phyloP scores from a whole-genome alignment of 2,329 filamentous ascomycete species.

The Ophiobolus disseminans region DNA sequence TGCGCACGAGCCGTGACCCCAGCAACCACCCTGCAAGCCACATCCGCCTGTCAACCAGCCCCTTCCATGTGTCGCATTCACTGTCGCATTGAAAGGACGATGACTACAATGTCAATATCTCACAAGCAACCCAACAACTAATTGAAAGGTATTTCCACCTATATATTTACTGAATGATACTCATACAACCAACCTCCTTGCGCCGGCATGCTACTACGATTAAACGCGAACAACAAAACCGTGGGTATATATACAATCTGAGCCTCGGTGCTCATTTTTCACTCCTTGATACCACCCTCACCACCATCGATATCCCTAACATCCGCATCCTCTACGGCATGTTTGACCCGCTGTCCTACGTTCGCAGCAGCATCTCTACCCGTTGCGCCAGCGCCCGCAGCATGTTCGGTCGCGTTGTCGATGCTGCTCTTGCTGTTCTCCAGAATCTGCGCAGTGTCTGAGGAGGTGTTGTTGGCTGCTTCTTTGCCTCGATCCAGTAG shows the following conservation, averaged over 20 bases:
- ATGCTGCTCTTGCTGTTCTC: slow-evolving; percentile 32
- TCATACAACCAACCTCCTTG: too few relatives aligned
- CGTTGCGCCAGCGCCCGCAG: slow-evolving; percentile 19
- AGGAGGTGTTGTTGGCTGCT: slow-evolving; percentile 1
- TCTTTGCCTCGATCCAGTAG: slow-evolving; percentile 8
- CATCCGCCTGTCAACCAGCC: too few relatives aligned
- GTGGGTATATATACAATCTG: slow-evolving; percentile 29
- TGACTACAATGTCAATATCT: too few relatives aligned
- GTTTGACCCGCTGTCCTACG: slow-evolving; percentile 21
- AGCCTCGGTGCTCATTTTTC: not conserved
- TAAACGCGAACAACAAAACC: not conserved
- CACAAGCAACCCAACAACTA: too few relatives aligned
- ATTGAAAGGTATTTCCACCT: too few relatives aligned
- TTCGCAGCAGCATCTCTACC: slow-evolving; percentile 22
- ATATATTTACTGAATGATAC: too few relatives aligned
- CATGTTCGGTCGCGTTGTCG: slow-evolving; percentile 15
- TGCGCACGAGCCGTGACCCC: too few relatives aligned
- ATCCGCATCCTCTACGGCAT: slow-evolving; percentile 22
- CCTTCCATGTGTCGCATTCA: too few relatives aligned
- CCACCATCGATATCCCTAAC: slow-evolving; percentile 26
- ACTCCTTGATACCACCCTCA: slow-evolving; percentile 24
- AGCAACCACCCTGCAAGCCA: too few relatives aligned
- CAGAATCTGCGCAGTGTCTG: slow-evolving; percentile 29
- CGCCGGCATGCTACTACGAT: too few relatives aligned
- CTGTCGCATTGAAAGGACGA: too few relatives aligned